Evolutionary conservation across 1,284 basidiomycete genomes (phyloP).

Genomic region (Ceratobasidium sp.): DNA sequence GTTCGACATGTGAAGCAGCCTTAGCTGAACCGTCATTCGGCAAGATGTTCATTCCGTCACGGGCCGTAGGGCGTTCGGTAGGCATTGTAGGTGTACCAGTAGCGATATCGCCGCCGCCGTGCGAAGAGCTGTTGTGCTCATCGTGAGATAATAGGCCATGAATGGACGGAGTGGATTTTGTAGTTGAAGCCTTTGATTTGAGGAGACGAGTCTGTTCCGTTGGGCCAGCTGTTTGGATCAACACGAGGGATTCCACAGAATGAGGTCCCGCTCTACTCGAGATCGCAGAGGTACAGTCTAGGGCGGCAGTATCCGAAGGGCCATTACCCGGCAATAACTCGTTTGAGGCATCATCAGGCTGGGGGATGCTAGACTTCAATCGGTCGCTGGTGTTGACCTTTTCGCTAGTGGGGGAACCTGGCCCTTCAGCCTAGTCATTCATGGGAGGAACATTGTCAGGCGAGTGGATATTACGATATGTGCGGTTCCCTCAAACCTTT

Average conservation of each 20-base stretch:
- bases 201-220: not conserved
- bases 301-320: not conserved
- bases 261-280: not conserved
- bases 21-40: not conserved
- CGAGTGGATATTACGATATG: not conserved
- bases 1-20: not conserved
- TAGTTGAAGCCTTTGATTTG: not conserved
- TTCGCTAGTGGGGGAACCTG: not conserved
- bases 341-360: not conserved
- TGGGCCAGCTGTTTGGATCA: not conserved
- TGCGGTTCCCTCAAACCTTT: not conserved
- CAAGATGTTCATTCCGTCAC: not conserved
- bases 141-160: not conserved
- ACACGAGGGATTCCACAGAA: not conserved
- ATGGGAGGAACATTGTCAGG: not conserved
- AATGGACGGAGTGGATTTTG: not conserved
- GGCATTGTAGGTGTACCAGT: not conserved
- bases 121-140: not conserved
- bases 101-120: not conserved
- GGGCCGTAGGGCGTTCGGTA: not conserved
- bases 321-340: not conserved
- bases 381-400: not conserved
- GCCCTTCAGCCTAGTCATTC: not conserved
- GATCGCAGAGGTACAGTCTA: not conserved
- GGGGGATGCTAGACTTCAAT: too few relatives aligned